Evolutionary conservation across 140 eudicot genomes (phyloP), one percentile per base, ranked within the genome.

Genomic region (Oenanthe javanica): DNA sequence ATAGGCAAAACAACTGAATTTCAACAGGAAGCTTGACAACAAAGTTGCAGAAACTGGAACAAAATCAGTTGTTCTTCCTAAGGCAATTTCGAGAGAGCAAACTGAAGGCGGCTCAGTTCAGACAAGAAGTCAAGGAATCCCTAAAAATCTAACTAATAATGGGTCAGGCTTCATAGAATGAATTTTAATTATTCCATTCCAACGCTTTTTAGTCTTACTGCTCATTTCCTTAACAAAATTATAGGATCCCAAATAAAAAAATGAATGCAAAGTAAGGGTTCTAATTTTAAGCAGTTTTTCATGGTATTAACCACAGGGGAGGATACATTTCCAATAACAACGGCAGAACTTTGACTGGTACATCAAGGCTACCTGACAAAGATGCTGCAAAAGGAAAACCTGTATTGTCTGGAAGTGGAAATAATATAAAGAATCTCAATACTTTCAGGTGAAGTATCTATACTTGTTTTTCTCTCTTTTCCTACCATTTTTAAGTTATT

Each of bases 21-120:
- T 79, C 36, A 75, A 27, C 80, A 82, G 85, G 83, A 87, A 82
- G 64, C 77, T 83, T 76, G 84, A 77, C n/a, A 61, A 42, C 38
- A 72, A 79, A 82, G 77, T 84, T 82, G 69, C 43, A 77, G 85
- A 89, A 83, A 80, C 85, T 87, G 88, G 81, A 71, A 85, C 71
- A 79, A 82, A 78, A 55, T 75, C 83, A 81, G 69, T 81, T 71
- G 80, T 81, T 52, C 31, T 86, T 66, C 61, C 89, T 69, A 80
- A 82, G 86, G 73, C 89, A 78, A 77, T 67, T 64, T 82, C 91
- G 55, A 82, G 81, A 80, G 82, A 74, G 79, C 79, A 67, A 52
- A 72, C 49, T 79, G 71, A 79, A 72, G 78, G 80, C 81, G 79
- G 74, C 38, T 73, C 82, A 81, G 83, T 81, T 82, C 84, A 88